Percentiles rank a stretch among this genome's conserved stretches.
Conservation (phyloP, 78 protist species). For the Blattamonas nauphoetae region DNA sequence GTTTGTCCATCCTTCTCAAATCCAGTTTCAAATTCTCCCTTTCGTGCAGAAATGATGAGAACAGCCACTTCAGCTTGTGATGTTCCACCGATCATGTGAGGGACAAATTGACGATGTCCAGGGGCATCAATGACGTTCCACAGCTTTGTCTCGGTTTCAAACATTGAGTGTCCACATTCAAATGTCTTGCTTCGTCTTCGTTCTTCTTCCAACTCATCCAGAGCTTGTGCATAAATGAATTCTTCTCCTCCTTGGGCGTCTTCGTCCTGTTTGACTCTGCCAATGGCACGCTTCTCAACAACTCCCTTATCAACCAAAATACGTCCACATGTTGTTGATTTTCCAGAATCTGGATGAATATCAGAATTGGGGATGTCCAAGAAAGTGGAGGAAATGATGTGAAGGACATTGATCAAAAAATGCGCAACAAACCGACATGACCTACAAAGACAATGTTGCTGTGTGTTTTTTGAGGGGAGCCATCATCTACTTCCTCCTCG, state of each 20-base stretch:
- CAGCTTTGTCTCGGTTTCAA: neutral
- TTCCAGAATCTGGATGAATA: slow-evolving; percentile 26
- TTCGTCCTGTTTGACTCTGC: slow-evolving; percentile 1
- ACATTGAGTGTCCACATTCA: slow-evolving; percentile 21
- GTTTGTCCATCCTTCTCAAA: slow-evolving; percentile 36
- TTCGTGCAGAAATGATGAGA: slow-evolving; percentile 30
- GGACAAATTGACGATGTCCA: slow-evolving; percentile 27
- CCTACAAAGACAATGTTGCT: neutral
- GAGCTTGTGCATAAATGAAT: slow-evolving; percentile 1
- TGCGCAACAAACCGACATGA: slow-evolving; percentile 5
- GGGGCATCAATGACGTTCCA: slow-evolving; percentile 33
- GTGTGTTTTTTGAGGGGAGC: neutral
- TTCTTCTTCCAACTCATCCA: slow-evolving; percentile 29
- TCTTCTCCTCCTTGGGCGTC: neutral
- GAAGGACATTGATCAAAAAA: neutral
- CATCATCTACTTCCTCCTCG: neutral
- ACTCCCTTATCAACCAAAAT: neutral
- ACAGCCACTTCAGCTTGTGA: slow-evolving; percentile 36
- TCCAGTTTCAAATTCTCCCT: slow-evolving; percentile 43
- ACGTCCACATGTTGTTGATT: slow-evolving; percentile 18
- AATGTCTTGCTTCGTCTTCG: slow-evolving; percentile 27
- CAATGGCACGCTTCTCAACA: slow-evolving; percentile 25
- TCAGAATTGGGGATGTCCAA: neutral
- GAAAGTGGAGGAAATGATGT: neutral
- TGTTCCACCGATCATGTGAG: slow-evolving; percentile 41